Conservation (phyloP, 495 filamentous ascomycete genomes). For the Penicillium tannophilum region DNA sequence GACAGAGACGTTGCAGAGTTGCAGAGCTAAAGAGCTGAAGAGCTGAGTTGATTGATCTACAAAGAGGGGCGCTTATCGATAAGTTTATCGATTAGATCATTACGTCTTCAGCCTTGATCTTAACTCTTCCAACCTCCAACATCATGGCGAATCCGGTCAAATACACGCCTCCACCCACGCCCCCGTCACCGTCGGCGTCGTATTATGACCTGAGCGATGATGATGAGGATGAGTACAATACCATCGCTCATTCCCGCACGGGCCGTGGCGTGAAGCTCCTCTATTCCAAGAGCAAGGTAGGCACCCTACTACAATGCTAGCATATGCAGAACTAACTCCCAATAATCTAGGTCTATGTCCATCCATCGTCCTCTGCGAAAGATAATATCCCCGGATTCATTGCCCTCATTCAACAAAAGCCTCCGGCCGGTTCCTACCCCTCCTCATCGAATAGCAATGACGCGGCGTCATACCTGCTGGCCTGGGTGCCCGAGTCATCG, state of each 20-base stretch:
- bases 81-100: conserved; percentile 22
- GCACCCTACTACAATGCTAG: conserved; percentile 10
- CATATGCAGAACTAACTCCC: conserved; percentile 4
- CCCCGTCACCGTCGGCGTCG: conserved; percentile 79
- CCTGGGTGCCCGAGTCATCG: conserved; percentile 91
- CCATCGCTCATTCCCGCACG: conserved; percentile 79
- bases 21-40: too few species aligned
- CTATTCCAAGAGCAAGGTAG: conserved; percentile 93
- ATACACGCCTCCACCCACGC: conserved; percentile 50
- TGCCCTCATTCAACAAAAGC: conserved; percentile 90
- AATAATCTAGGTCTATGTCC: conserved; percentile 79
- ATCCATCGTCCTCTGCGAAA: conserved; percentile 88
- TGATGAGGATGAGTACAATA: conserved; percentile 93
- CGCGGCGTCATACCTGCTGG: conserved; percentile 75
- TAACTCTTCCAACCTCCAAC: conserved; percentile 6
- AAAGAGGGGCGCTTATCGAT: conserved; percentile 12
- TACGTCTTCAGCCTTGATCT: conserved; percentile 17
- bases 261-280: conserved; percentile 92
- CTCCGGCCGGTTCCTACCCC: conserved; percentile 24
- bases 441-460: conserved; percentile 52
- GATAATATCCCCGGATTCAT: conserved; percentile 98
- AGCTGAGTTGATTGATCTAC: background rate
- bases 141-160: conserved; percentile 38
- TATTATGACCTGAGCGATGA: conserved; percentile 98
- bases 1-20: background rate